Evolutionary conservation across 371 early-diverging fungal genomes (phyloP).

Genomic region (Mucor circinelloides): DNA sequence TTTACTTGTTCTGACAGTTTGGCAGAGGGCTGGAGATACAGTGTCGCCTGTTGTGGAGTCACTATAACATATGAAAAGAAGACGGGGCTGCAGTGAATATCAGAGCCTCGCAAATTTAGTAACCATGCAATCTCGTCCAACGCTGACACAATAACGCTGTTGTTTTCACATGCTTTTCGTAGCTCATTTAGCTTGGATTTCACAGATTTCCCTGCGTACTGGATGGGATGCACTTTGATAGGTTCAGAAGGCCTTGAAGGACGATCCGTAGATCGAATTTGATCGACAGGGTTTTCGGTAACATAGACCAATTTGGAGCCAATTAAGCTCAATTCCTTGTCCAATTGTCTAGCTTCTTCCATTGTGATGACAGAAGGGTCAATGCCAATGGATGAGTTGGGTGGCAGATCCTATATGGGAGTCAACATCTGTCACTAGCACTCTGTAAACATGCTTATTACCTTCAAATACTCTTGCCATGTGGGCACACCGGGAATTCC

Average conservation of each 20-base stretch:
- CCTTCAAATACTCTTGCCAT: constrained; percentile 84
- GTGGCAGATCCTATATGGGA: constrained; percentile 61
- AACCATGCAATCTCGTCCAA: constrained; percentile 97
- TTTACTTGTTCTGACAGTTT: constrained; percentile 65
- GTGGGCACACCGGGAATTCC: constrained; percentile 85
- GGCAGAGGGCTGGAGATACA: constrained; percentile 72
- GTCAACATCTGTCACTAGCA: neutral
- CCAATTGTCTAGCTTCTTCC: constrained; percentile 8
- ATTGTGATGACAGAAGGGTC: constrained; percentile 78
- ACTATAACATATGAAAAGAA: constrained; percentile 98
- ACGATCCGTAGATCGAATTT: constrained; percentile 64
- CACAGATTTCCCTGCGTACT: constrained; percentile 67
- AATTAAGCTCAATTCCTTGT: constrained; percentile 3
- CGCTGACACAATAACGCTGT: constrained; percentile 74
- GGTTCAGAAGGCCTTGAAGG: constrained; percentile 66
- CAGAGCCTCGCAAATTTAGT: constrained; percentile 95
- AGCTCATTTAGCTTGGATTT: constrained; percentile 8
- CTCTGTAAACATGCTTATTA: constrained; percentile 32
- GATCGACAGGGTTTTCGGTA: constrained; percentile 75
- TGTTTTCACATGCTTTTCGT: neutral
- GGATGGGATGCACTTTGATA: constrained; percentile 60
- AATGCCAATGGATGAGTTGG: constrained; percentile 72
- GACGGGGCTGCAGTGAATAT: constrained; percentile 96
- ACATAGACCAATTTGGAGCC: constrained; percentile 57
- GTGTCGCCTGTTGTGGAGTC: constrained; percentile 60